Evolutionary conservation across 371 early-diverging fungal species (phyloP).

Genomic region (Gilbertella persicaria): DNA sequence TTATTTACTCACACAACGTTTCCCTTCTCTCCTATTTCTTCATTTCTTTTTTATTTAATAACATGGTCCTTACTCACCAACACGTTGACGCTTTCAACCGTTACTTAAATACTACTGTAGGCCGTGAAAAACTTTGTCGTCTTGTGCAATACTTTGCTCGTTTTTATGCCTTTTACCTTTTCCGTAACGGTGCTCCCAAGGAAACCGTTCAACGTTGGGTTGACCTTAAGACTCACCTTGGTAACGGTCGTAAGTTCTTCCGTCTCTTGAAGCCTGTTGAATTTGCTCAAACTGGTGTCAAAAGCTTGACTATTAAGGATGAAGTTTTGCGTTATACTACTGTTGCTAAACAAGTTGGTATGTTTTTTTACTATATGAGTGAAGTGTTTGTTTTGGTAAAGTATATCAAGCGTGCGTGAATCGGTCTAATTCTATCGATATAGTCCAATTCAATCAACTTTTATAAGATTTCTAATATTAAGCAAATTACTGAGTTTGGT

Average conservation of each 20-base stretch:
- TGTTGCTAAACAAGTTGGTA: conserved; percentile 55
- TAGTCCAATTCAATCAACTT: conserved; percentile 42
- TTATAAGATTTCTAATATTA: conserved; percentile 48
- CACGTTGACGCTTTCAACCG: conserved; percentile 37
- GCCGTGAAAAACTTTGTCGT: conserved; percentile 83
- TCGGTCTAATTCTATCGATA: neutral
- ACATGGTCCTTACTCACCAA: conserved; percentile 29
- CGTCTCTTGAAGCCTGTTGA: conserved; percentile 62
- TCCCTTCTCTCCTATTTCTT: neutral
- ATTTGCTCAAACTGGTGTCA: conserved; percentile 57
- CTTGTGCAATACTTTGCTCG: conserved; percentile 77
- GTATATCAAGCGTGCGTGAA: neutral
- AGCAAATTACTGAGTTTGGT: conserved; percentile 53
- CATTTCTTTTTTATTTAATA: neutral
- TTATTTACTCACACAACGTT: conserved; percentile 1
- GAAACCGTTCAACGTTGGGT: conserved; percentile 55
- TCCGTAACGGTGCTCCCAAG: conserved; percentile 54
- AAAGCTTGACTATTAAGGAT: conserved; percentile 52
- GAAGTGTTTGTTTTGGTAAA: conserved; percentile 64
- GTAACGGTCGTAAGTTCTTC: conserved; percentile 64
- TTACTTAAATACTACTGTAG: conserved; percentile 67
- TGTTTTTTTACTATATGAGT: conserved; percentile 58
- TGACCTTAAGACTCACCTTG: conserved; percentile 58
- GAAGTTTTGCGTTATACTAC: conserved; percentile 52
- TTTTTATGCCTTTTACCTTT: conserved; percentile 59